These are phyloP conservation scores for Boletales sp. DNA, from an alignment of 768 basidiomycete genomes.

Conservation along the genomic window DNA sequence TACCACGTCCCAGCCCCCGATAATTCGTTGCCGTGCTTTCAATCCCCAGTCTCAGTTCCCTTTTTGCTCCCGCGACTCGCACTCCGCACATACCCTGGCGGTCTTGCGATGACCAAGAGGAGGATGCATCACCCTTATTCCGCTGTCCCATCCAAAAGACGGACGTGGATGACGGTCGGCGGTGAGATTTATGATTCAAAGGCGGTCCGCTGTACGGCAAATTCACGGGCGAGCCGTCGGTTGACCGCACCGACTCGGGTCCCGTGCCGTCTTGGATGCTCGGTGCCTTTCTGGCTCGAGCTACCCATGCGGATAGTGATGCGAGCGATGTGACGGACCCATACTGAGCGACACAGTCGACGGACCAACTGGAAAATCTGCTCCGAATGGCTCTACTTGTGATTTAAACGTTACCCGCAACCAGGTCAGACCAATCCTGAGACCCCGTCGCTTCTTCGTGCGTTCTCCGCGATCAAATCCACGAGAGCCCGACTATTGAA, in stretches of 20 bases:
- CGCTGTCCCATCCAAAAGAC: slow-evolving; percentile 73
- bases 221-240: slow-evolving; percentile 30
- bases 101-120: slow-evolving; percentile 26
- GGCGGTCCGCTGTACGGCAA: slow-evolving; percentile 47
- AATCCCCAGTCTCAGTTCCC: slow-evolving; percentile 66
- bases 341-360: slow-evolving; percentile 60
- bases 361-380: slow-evolving; percentile 18
- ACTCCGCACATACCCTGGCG: slow-evolving; percentile 27
- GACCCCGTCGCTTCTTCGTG: slow-evolving; percentile 48
- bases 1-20: slow-evolving; percentile 35
- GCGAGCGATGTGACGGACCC: slow-evolving; percentile 43
- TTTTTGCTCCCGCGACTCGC: slow-evolving; percentile 38
- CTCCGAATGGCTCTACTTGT: slow-evolving; percentile 51
- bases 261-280: slow-evolving; percentile 50
- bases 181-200: slow-evolving; percentile 49
- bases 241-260: slow-evolving; percentile 45
- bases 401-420: slow-evolving; percentile 68
- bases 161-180: slow-evolving; percentile 76
- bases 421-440: slow-evolving; percentile 63
- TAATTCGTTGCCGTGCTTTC: slow-evolving; percentile 38
- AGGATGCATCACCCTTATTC: slow-evolving; percentile 33
- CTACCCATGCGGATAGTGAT: slow-evolving; percentile 30
- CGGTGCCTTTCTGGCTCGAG: slow-evolving; percentile 24
- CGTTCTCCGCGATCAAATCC: slow-evolving; percentile 22
- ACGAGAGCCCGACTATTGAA: slow-evolving; percentile 46